These are phyloP conservation scores for Aspergillus candidus DNA, from an alignment of 2,329 filamentous ascomycete species.

Conservation along the genomic window DNA sequence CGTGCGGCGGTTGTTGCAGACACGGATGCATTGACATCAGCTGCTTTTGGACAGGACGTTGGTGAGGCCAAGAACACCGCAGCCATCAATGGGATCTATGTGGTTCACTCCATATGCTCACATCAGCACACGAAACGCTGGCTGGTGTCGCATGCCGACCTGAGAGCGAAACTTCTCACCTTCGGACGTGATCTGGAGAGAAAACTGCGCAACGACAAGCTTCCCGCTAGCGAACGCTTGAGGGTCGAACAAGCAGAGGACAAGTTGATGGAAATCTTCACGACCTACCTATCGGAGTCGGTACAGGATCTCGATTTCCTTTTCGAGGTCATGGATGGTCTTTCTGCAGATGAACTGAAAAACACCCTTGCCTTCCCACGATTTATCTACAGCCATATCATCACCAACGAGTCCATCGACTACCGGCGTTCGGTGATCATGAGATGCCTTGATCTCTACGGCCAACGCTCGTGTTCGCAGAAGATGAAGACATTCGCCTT, in stretches of 20 bases:
- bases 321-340: constrained; percentile 74
- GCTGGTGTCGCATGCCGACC: constrained; percentile 51
- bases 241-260: constrained; percentile 85
- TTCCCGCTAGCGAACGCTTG: constrained; percentile 68
- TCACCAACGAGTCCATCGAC: constrained; percentile 75
- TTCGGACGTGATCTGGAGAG: constrained; percentile 73
- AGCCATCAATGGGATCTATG: constrained; percentile 80
- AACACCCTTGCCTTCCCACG: constrained; percentile 66
- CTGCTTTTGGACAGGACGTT: constrained; percentile 58
- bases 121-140: constrained; percentile 61
- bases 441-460: constrained; percentile 82
- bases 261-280: constrained; percentile 78
- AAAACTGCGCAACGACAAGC: constrained; percentile 62
- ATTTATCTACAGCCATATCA: constrained; percentile 80
- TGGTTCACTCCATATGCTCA: constrained; percentile 70
- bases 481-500: constrained; percentile 90
- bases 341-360: constrained; percentile 78
- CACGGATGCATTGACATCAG: constrained; percentile 63
- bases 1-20: constrained; percentile 69
- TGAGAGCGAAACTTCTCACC: constrained; percentile 55
- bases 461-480: constrained; percentile 69
- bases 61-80: constrained; percentile 66
- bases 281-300: constrained; percentile 68
- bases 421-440: constrained; percentile 78
- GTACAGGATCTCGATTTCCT: constrained; percentile 75